phyloP scores from a whole-genome alignment of 805 yeast species.

The Cyberlindnera suaveolens region DNA sequence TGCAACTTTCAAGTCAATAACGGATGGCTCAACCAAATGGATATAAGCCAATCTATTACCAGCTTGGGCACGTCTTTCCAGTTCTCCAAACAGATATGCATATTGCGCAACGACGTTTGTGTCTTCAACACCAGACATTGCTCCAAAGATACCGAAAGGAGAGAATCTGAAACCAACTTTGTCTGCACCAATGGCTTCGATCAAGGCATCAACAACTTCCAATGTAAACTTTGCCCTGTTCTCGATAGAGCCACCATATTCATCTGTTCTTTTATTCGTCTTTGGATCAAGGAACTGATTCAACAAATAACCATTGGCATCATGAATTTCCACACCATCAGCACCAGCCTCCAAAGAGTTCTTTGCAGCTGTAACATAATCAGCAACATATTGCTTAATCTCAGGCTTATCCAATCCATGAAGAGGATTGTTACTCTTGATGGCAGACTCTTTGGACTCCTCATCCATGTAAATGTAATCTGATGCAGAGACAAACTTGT shows the following conservation, averaged over 20 bases:
- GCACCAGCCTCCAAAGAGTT: slow-evolving; percentile 31
- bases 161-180: slow-evolving; percentile 43
- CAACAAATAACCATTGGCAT: slow-evolving; percentile 60
- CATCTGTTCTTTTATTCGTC: slow-evolving; percentile 41
- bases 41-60: too few species aligned
- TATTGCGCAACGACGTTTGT: neutral
- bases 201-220: slow-evolving; percentile 45
- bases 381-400: slow-evolving; percentile 34
- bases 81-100: too few species aligned
- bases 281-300: slow-evolving; percentile 47
- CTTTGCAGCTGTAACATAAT: slow-evolving; percentile 37
- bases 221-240: slow-evolving; percentile 34
- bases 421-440: slow-evolving; percentile 23
- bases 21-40: too few species aligned
- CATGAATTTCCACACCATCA: slow-evolving; percentile 64
- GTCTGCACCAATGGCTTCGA: slow-evolving; percentile 46
- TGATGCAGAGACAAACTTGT: slow-evolving; percentile 35
- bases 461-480: slow-evolving; percentile 30
- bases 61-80: too few species aligned
- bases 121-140: slow-evolving; percentile 32
- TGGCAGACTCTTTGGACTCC: slow-evolving; percentile 29
- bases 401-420: slow-evolving; percentile 17
- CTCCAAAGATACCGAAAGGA: slow-evolving; percentile 38
- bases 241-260: slow-evolving; percentile 50
- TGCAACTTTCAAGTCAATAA: too few species aligned